phyloP scores from a whole-genome alignment of 805 yeast species.

The Barnettozyma salicaria region DNA sequence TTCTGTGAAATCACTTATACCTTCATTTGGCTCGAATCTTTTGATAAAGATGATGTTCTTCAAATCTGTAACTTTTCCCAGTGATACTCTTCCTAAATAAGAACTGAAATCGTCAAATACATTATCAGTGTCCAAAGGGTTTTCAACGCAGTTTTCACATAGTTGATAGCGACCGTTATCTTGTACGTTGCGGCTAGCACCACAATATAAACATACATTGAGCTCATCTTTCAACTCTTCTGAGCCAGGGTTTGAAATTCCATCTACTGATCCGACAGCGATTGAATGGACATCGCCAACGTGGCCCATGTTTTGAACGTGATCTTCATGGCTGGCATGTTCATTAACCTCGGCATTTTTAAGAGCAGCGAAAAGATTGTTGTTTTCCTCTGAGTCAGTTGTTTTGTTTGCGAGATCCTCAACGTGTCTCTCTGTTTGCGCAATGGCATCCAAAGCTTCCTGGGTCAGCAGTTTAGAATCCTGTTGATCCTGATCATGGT shows the following conservation, averaged over 20 bases:
- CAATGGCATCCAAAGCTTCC: conserved; percentile 11
- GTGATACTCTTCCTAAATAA: conserved; percentile 16
- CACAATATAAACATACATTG: conserved; percentile 22
- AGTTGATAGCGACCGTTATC: conserved; percentile 26
- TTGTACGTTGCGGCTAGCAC: conserved; percentile 19
- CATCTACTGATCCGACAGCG: conserved; percentile 2
- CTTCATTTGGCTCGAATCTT: conserved; percentile 14
- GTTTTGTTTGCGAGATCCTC: conserved; percentile 5
- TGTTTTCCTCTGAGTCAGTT: conserved; percentile 10
- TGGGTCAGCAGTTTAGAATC: conserved; percentile 7
- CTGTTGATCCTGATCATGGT: not conserved
- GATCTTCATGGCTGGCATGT: not conserved
- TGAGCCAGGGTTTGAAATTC: too few species aligned
- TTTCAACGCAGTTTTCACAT: conserved; percentile 24
- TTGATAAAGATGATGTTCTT: conserved; percentile 21
- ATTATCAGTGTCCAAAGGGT: conserved; percentile 22
- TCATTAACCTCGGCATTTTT: conserved; percentile 11
- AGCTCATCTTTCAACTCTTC: too few species aligned
- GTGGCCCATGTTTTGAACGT: not conserved
- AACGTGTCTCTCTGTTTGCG: conserved; percentile 4
- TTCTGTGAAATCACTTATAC: conserved; percentile 14
- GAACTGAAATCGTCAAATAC: conserved; percentile 21
- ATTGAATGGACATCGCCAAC: not conserved
- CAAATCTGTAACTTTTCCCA: conserved; percentile 14
- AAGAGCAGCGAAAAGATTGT: conserved; percentile 15